Base-by-base conservation (phyloP, 768 basidiomycete species). In the Rossbeevera mucosa region DNA sequence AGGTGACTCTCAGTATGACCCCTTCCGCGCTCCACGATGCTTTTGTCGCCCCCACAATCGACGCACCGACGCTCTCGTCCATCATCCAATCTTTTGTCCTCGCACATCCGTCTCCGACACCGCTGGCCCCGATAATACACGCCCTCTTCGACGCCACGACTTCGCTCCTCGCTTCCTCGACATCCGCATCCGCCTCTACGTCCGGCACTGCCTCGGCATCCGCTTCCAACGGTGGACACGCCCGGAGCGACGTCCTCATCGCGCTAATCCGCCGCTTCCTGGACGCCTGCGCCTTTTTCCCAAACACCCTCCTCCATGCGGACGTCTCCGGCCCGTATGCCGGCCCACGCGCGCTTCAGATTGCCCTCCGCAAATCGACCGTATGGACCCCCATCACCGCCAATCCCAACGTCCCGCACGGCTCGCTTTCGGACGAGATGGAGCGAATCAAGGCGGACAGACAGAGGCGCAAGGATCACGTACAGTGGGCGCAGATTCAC, bases 401-500 rank as follows among this genome's bases (percentile, higher is more conserved):
- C 21, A 8, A 14, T 11, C 4, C 11, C 16, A 22, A 18, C 13
- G 28, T 14, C 5, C 8, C 48, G 9, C 58, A 63, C 5, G 53
- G 66, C 0, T 78, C 79, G 18, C 68, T 82, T 45, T 71, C 76
- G 7, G 81, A 81, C 57, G 81, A 83, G 61, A 79, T 85, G 78
- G 80, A 83, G 51, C 74, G 82, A 16, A 82, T 84, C 50, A 81
- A 80, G 20, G 66, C 60, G 21, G 83, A 85, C 49, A 72, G 83
- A 41, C 81, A 82, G 57, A 72, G 81, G 4, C 74, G 81, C 50
- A 83, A 82, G 50, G 82, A 84, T 50, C 76, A 85, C 54, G 79
- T 85, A 0, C 80, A 82, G 48, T 85, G 83, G 83, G 83, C 83
- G 0, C 77, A 80, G 30, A 80, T 85, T 12, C 83, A 85, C 56